Evolutionary conservation across 768 basidiomycete genomes (phyloP), one percentile per base, ranked within the genome.

Genomic region (Tylopilus intermedius): DNA sequence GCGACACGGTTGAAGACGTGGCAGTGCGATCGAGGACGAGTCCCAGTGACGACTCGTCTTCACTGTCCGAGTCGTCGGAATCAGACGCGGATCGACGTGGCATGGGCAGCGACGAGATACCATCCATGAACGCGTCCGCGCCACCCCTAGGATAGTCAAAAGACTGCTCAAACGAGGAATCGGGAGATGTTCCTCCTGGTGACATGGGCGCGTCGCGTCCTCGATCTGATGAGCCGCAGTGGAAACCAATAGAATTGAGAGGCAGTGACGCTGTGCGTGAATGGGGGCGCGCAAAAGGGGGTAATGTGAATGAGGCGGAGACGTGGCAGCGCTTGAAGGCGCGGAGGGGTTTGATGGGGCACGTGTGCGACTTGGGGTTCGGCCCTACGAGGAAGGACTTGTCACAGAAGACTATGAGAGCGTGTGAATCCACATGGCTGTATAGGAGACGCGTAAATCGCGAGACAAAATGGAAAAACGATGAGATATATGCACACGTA

Each of bases 301-400:
- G 70, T 6, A 79, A 78, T 2, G 76, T 77, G 47, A 69, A 66
- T 22, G 74, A 62, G 24, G 69, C 21, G 84, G 79, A 8, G 84
- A 82, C 3, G 67, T 63, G 4, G 51, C 57, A 2, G 57, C 53
- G 50, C 62, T 65, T 5, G 63, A 65, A 10, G 75, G 72, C 11
- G 66, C 60, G 22, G 79, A 76, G 6, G 89, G 88, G 58, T 87
- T 88, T 21, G 90, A 90, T 1, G 87, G 86, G 2, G 83, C 77
- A 50, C 87, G 83, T 30, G 73, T 70, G 11, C 83, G 81, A 44
- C 76, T 70, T 11, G 75, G 66, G 4, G 72, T 67, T 40, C 73
- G 73, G 24, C 71, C 70, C 64, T 75, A 84, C 4, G 75, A 58
- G 37, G 68, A 67, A 15, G 79, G 75, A 67, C 74, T 62, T 43